Percentiles rank a stretch among this genome's conserved stretches.
phyloP scores from a whole-genome alignment of 2,329 filamentous ascomycete genomes.

The Ceratocystis papillata region DNA sequence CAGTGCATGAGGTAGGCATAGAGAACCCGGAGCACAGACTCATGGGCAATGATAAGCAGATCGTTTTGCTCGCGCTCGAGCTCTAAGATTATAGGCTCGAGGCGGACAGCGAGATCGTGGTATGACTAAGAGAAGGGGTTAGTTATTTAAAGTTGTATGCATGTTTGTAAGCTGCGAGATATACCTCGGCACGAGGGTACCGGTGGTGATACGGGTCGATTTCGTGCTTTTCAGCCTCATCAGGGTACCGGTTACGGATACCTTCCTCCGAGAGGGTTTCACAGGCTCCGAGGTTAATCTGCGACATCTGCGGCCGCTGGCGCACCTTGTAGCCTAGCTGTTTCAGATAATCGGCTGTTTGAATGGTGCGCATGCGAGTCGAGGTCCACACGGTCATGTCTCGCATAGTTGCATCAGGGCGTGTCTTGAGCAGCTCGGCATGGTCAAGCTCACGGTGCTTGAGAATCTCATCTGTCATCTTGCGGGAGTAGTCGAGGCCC shows the following conservation, averaged over 20 bases:
- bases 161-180: conserved; percentile 23
- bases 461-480: conserved; percentile 75
- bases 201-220: conserved; percentile 93
- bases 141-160: background rate
- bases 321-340: conserved; percentile 72
- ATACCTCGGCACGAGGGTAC: conserved; percentile 84
- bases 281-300: conserved; percentile 91
- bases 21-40: conserved; percentile 90
- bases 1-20: conserved; percentile 99
- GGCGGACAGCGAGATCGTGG: conserved; percentile 91
- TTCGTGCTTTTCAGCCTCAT: conserved; percentile 87
- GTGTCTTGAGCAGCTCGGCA: conserved; percentile 55
- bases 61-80: conserved; percentile 95
- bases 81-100: conserved; percentile 95
- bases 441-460: conserved; percentile 76
- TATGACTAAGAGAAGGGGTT: conserved; percentile 58
- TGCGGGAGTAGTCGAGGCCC: conserved; percentile 68
- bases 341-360: conserved; percentile 76
- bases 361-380: conserved; percentile 76
- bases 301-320: conserved; percentile 91
- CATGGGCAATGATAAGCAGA: conserved; percentile 94
- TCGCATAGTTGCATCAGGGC: conserved; percentile 56
- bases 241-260: conserved; percentile 72
- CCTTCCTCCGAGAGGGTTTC: conserved; percentile 80
- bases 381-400: conserved; percentile 91